These are phyloP conservation scores for Salvia miltiorrhiza DNA, from an alignment of 257 asterid species.

Conservation along the genomic window DNA sequence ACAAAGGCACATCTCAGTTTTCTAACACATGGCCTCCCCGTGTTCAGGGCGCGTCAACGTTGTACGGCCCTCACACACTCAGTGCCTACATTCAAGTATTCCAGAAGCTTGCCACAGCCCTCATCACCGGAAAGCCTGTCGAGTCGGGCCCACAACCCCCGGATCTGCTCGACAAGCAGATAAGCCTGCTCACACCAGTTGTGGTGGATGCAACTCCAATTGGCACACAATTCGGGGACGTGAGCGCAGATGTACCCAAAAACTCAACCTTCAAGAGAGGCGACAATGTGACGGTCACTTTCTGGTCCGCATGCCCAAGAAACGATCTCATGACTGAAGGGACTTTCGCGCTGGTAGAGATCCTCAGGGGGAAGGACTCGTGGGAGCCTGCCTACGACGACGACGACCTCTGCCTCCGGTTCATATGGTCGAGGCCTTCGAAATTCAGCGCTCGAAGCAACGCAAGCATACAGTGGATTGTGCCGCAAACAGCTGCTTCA, in stretches of 20 bases:
- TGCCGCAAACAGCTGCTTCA: conserved; percentile 62
- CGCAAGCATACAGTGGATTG: conserved; percentile 76
- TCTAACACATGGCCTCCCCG: neutral
- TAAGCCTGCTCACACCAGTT: conserved; percentile 70
- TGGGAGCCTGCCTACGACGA: conserved; percentile 92
- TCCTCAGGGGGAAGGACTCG: conserved; percentile 52
- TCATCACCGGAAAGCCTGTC: conserved; percentile 42
- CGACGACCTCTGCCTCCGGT: conserved; percentile 83
- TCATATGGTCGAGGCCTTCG: conserved; percentile 83
- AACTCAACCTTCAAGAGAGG: conserved; percentile 70
- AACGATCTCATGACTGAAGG: conserved; percentile 98
- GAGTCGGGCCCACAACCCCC: conserved; percentile 86
- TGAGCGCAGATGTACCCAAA: conserved; percentile 61
- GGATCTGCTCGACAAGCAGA: conserved; percentile 65
- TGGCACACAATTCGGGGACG: conserved; percentile 67
- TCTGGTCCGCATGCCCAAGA: conserved; percentile 91
- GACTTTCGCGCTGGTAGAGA: conserved; percentile 89
- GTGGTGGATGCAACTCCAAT: conserved; percentile 70
- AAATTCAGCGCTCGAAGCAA: conserved; percentile 73
- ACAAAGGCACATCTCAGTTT: neutral
- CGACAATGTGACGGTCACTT: conserved; percentile 59
- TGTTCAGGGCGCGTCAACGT: conserved; percentile 87
- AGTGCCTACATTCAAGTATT: conserved; percentile 85
- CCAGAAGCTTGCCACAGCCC: conserved; percentile 68
- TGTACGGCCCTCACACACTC: conserved; percentile 90